phyloP scores from a whole-genome alignment of 176 grass and related monocot species.

The Microstegium vimineum region DNA sequence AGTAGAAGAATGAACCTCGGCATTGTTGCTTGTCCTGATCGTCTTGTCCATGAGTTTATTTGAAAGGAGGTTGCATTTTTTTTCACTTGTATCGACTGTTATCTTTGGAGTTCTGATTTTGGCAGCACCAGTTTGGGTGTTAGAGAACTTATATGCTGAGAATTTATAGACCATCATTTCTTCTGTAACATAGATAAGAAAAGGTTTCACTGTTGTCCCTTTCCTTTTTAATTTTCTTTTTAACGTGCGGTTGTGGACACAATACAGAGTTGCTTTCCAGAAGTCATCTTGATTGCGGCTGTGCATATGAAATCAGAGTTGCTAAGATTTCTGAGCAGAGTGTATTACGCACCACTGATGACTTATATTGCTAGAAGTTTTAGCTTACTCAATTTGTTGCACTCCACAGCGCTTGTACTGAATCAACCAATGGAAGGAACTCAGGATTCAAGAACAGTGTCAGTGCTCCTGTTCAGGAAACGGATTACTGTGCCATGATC shows the following conservation, averaged over 20 bases:
- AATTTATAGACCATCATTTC: background rate
- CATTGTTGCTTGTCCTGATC: background rate
- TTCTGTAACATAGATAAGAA: background rate
- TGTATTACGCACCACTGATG: background rate
- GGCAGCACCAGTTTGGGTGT: background rate
- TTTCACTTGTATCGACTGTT: conserved; percentile 12
- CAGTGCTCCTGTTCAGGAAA: background rate
- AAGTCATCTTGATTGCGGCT: background rate
- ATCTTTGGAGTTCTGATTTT: background rate
- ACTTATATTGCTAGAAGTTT: background rate
- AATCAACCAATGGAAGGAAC: background rate
- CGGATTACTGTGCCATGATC: background rate
- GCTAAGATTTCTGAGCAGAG: background rate
- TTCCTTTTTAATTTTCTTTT: background rate
- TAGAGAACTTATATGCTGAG: too few species aligned
- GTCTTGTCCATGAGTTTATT: background rate
- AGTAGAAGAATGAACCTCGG: conserved; percentile 14
- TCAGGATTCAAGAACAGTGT: background rate
- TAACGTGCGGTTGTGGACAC: background rate
- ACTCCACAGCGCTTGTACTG: background rate
- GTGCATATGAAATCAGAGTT: background rate
- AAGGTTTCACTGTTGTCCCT: background rate
- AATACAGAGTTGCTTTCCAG: background rate
- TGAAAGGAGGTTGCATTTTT: background rate
- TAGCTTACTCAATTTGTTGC: background rate